Evolutionary conservation across 345 rosid species (phyloP).

Genomic region (Lepidium aucheri): DNA sequence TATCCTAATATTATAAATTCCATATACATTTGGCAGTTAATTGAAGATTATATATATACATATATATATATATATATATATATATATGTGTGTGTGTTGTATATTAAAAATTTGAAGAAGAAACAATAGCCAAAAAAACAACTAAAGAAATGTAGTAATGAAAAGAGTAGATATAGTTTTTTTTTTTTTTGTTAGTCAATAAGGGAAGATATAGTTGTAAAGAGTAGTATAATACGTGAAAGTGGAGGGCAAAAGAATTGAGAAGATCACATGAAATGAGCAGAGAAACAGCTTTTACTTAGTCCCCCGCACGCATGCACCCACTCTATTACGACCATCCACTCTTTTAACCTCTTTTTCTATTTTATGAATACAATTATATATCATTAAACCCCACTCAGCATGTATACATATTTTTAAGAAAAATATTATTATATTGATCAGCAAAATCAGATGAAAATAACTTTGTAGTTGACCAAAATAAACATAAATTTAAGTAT

Average conservation of each 20-base stretch:
- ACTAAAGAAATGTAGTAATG: neutral
- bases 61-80: no score
- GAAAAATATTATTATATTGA: neutral
- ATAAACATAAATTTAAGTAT: no score
- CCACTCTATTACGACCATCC: slow-evolving; percentile 19
- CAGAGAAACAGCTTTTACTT: slow-evolving; percentile 21
- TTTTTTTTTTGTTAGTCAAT: no score
- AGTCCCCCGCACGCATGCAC: slow-evolving; percentile 30
- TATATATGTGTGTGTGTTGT: no score
- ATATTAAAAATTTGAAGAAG: no score
- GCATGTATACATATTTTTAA: no score
- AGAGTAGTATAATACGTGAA: neutral
- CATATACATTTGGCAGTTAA: no score
- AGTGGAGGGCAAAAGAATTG: slow-evolving; percentile 20
- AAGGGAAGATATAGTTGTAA: neutral
- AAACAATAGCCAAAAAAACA: no score
- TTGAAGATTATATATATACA: no score
- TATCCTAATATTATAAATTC: no score
- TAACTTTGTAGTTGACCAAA: no score
- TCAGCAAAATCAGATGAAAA: neutral
- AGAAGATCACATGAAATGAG: slow-evolving; percentile 19
- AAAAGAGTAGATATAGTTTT: no score
- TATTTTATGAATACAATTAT: neutral
- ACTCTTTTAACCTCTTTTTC: slow-evolving; percentile 1
- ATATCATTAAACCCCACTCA: slow-evolving; percentile 5